A percentile compares a stretch with the other conserved stretches of the same genome.
Conservation (phyloP, 345 rosid species). For the Eucalyptus marginata region DNA sequence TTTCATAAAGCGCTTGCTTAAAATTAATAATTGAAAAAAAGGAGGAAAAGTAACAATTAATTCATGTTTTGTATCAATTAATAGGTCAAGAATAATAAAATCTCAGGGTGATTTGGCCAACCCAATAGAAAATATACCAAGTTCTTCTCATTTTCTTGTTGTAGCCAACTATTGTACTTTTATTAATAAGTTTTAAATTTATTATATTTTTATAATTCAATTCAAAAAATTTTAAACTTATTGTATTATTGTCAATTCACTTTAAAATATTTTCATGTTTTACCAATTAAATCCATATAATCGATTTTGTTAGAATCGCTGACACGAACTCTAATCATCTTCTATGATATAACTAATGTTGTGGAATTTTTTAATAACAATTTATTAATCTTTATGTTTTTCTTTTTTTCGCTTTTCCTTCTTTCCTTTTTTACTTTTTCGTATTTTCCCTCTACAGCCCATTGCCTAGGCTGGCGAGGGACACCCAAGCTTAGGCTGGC, state of each 20-base stretch:
- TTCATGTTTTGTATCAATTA: too few relatives aligned
- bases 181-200: too few relatives aligned
- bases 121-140: not conserved
- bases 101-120: not conserved
- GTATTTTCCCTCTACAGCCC: fast-evolving
- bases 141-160: not conserved
- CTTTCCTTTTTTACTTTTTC: fast-evolving
- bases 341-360: fast-evolving
- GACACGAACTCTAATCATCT: fast-evolving
- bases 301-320: fast-evolving
- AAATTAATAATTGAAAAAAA: not conserved
- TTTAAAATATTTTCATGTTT: fast-evolving
- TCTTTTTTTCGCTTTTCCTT: too few relatives aligned
- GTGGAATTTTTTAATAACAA: fast-evolving
- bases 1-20: fast-evolving
- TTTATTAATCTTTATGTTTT: too few relatives aligned
- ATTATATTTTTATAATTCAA: too few relatives aligned
- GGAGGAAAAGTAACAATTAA: not conserved
- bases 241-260: fast-evolving
- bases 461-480: fast-evolving
- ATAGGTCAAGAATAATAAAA: not conserved
- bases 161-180: fast-evolving
- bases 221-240: fast-evolving
- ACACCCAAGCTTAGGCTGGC: too few relatives aligned
- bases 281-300: fast-evolving